A percentile compares a stretch with the other conserved stretches of the same genome.
Conservation (phyloP, 352 stramenopile species). For the Phytophthora podocarpi region DNA sequence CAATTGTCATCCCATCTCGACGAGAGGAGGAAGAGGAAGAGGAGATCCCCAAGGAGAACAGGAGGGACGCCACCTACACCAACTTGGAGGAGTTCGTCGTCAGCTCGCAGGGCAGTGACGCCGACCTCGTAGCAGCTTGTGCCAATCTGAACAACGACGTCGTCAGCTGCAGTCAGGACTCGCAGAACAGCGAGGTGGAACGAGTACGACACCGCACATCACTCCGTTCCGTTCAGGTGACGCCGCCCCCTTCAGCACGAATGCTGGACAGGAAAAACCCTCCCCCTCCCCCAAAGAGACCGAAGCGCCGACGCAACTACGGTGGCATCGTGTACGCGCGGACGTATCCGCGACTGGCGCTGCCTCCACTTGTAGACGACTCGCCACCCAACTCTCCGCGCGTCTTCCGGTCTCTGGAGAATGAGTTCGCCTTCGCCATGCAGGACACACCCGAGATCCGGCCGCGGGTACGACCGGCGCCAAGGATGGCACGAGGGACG, state of each 20-base stretch:
- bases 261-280: constrained; percentile 75
- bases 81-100: constrained; percentile 30
- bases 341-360: constrained; percentile 38
- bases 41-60: constrained; percentile 31
- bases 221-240: constrained; percentile 56
- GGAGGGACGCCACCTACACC: constrained; percentile 27
- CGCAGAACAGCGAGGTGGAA: constrained; percentile 31
- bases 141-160: constrained; percentile 28
- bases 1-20: constrained; percentile 30
- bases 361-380: constrained; percentile 43
- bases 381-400: constrained; percentile 38
- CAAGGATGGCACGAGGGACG: constrained; percentile 51
- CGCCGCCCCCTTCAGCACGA: constrained; percentile 61
- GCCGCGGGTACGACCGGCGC: constrained; percentile 47
- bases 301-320: constrained; percentile 31
- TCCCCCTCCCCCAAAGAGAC: constrained; percentile 53
- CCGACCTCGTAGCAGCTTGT: constrained; percentile 29
- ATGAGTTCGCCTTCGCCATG: constrained; percentile 66
- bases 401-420: constrained; percentile 69
- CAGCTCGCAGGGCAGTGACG: constrained; percentile 31
- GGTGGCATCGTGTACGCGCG: constrained; percentile 35
- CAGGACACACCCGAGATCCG: constrained; percentile 59
- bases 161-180: constrained; percentile 26
- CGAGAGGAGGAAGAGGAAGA: constrained; percentile 14
- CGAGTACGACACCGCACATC: constrained; percentile 18